Conservation (phyloP, 2,329 filamentous ascomycete species). For the Trichoderma simmonsii region DNA sequence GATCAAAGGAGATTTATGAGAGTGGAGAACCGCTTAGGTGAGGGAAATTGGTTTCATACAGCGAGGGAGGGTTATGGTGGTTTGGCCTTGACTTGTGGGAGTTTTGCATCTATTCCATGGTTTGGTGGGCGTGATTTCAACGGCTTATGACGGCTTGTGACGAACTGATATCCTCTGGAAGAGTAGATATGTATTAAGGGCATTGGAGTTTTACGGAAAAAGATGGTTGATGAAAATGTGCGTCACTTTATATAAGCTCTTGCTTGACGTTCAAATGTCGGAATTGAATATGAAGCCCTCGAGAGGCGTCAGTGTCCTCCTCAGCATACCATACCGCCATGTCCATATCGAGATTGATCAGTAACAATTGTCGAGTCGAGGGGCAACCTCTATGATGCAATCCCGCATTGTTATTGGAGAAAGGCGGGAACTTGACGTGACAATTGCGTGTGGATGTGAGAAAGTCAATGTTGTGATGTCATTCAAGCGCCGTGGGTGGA, state of each 20-base stretch:
- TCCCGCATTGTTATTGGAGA: background rate
- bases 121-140: conserved; percentile 16
- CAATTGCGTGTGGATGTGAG: background rate
- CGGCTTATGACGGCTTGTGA: conserved; percentile 4
- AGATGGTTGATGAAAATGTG: conserved; percentile 11
- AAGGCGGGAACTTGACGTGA: background rate
- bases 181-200: conserved; percentile 9
- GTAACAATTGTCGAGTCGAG: background rate
- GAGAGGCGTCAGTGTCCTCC: background rate
- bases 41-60: background rate
- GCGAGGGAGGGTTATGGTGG: background rate
- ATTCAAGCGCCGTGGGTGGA: background rate
- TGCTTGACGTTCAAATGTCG: background rate
- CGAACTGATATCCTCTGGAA: conserved; percentile 10
- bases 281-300: background rate
- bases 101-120: conserved; percentile 14
- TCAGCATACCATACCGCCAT: background rate
- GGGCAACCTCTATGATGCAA: background rate
- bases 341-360: background rate
- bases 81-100: conserved; percentile 7
- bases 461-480: conserved; percentile 9
- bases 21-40: background rate
- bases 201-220: background rate
- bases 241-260: background rate
- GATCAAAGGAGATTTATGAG: conserved; percentile 41